phyloP scores from a whole-genome alignment of 805 yeast genomes.

The Maudiozyma bulderi region DNA sequence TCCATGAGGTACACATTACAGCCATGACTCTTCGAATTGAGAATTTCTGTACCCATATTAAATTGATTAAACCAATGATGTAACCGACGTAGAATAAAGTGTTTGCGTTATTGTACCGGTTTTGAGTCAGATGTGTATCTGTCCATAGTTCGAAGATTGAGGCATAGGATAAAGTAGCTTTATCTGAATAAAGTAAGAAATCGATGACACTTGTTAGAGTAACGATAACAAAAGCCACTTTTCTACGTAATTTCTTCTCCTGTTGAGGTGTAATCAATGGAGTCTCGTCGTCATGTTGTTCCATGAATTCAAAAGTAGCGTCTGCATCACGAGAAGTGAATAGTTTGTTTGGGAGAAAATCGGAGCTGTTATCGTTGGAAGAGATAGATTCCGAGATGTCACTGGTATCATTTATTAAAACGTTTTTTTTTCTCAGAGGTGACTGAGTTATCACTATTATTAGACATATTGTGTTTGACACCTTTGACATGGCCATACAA shows the following conservation, averaged over 20 bases:
- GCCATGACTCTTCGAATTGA: slow-evolving; percentile 35
- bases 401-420: no score
- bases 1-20: slow-evolving; percentile 35
- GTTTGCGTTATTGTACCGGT: slow-evolving; percentile 39
- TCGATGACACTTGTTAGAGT: slow-evolving; percentile 33
- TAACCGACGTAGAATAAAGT: slow-evolving; percentile 47
- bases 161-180: slow-evolving; percentile 41
- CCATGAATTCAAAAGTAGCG: slow-evolving; percentile 31
- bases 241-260: slow-evolving; percentile 32
- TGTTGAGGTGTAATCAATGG: slow-evolving; percentile 36
- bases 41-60: slow-evolving; percentile 35
- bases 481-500: no score
- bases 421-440: no score
- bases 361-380: not conserved
- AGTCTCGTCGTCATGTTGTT: slow-evolving; percentile 25
- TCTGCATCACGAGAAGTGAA: slow-evolving; percentile 33
- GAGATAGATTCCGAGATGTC: not conserved
- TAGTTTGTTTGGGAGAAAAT: slow-evolving; percentile 10
- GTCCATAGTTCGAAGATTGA: slow-evolving; percentile 39
- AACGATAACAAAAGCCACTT: slow-evolving; percentile 31
- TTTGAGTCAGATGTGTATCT: slow-evolving; percentile 36
- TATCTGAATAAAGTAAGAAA: slow-evolving; percentile 41
- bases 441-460: no score
- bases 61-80: slow-evolving; percentile 34
- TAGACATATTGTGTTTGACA: no score